Conservation (phyloP, 1,284 basidiomycete species). For the Thecaphora thlaspeos region DNA sequence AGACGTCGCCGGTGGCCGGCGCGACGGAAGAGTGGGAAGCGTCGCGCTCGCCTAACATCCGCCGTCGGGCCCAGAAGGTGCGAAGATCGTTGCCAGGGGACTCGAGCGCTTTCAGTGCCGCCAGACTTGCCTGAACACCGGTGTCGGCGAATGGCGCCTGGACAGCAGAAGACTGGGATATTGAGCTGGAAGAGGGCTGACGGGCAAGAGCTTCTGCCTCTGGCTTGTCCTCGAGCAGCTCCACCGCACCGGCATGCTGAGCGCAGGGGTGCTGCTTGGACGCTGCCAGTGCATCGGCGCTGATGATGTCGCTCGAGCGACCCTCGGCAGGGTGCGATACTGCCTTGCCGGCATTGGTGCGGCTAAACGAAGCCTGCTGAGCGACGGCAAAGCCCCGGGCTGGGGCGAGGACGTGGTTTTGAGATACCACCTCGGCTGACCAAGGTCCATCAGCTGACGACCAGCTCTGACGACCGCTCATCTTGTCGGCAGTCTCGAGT, state of each 20-base stretch:
- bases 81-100: slow-evolving; percentile 18
- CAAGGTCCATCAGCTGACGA: slow-evolving; percentile 10
- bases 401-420: background rate
- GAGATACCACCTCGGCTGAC: slow-evolving; percentile 4
- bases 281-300: no score
- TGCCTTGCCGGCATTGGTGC: no score
- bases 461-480: slow-evolving; percentile 10
- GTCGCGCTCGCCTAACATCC: slow-evolving; percentile 22
- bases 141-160: slow-evolving; percentile 23
- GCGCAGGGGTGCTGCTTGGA: no score
- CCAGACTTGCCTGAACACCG: slow-evolving; percentile 29
- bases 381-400: slow-evolving; percentile 1
- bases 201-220: no score
- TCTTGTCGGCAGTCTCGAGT: background rate
- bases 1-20: no score
- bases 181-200: background rate
- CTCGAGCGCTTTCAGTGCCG: slow-evolving; percentile 24
- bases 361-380: background rate
- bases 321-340: no score
- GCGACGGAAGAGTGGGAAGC: no score
- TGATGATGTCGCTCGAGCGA: no score
- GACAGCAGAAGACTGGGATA: background rate
- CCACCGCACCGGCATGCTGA: no score
- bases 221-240: no score
- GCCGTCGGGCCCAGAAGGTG: slow-evolving; percentile 23